A percentile compares a stretch with the other conserved stretches of the same genome.
phyloP scores from a whole-genome alignment of 768 basidiomycete species.

The Boletales sp. region DNA sequence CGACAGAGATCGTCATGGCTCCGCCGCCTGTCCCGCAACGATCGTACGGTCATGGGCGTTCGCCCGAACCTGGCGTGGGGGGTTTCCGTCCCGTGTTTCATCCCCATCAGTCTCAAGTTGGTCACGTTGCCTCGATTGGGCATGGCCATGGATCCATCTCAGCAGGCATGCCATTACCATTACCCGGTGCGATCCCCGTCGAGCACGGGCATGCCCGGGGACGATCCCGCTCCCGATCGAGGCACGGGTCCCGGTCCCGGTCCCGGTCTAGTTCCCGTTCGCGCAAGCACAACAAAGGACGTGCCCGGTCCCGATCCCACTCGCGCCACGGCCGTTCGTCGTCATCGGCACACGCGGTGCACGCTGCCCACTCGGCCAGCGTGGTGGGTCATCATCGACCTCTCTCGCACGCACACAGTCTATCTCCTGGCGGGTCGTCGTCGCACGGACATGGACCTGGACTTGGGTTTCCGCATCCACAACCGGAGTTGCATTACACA shows the following conservation, averaged over 20 bases:
- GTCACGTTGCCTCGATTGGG: too few relatives aligned
- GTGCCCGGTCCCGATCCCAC: too few relatives aligned
- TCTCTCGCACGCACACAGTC: not conserved
- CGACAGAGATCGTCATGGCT: not conserved
- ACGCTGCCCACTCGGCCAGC: not conserved
- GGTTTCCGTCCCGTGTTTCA: too few relatives aligned
- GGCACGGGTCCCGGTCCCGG: constrained; percentile 2
- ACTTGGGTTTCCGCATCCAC: not conserved
- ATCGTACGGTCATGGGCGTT: too few relatives aligned
- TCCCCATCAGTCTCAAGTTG: too few relatives aligned
- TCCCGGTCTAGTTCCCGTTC: constrained; percentile 10
- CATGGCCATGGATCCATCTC: too few relatives aligned
- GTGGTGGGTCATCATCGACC: not conserved
- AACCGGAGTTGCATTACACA: not conserved
- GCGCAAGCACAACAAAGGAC: too few relatives aligned
- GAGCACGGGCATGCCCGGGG: not conserved
- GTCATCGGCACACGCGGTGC: not conserved
- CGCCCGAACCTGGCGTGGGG: not conserved
- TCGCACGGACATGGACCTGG: not conserved
- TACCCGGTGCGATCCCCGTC: too few relatives aligned
- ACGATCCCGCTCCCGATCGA: constrained; percentile 16
- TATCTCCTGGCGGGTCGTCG: not conserved
- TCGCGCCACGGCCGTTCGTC: not conserved
- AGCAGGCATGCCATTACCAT: too few relatives aligned
- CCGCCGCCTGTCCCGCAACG: not conserved